Conservation (phyloP, 73 alveolate species). For the Uronychia binucleata region DNA sequence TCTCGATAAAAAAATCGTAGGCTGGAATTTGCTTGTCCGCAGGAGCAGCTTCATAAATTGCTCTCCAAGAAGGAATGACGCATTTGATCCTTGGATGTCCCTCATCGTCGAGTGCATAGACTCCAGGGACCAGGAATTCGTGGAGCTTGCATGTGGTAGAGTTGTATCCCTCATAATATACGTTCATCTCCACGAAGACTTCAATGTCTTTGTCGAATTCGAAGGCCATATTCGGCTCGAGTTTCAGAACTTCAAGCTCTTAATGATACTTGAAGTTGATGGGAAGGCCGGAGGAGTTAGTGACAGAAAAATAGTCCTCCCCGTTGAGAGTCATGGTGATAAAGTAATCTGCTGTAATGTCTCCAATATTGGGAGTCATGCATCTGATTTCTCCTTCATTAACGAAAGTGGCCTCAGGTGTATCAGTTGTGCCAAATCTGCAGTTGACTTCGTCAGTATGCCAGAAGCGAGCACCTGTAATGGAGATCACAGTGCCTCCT, state of each 20-base stretch:
- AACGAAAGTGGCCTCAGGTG: constrained; percentile 5
- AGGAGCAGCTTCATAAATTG: not conserved
- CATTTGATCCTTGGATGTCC: constrained; percentile 17
- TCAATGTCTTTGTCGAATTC: constrained; percentile 1
- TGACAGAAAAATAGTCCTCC: constrained; percentile 11
- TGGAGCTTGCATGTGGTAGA: constrained; percentile 34
- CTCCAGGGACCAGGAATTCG: constrained; percentile 25
- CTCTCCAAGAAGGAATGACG: constrained; percentile 31
- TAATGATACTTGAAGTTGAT: not conserved
- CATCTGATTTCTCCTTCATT: constrained; percentile 20
- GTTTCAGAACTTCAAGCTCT: constrained; percentile 7
- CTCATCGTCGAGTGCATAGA: not conserved
- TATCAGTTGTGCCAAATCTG: constrained; percentile 27
- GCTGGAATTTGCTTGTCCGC: constrained; percentile 1
- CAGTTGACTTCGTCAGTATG: constrained; percentile 33
- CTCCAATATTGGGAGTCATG: constrained; percentile 23
- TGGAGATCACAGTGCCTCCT: constrained; percentile 7
- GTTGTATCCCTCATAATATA: not conserved
- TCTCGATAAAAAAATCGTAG: constrained; percentile 11
- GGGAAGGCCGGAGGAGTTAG: not conserved
- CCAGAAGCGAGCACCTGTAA: constrained; percentile 22
- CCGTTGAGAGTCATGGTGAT: constrained; percentile 32
- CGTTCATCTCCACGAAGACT: constrained; percentile 4
- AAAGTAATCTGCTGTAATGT: constrained; percentile 8
- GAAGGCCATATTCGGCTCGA: constrained; percentile 38